Base-by-base conservation (phyloP, 768 basidiomycete genomes). In the Clavaria fumosa region DNA sequence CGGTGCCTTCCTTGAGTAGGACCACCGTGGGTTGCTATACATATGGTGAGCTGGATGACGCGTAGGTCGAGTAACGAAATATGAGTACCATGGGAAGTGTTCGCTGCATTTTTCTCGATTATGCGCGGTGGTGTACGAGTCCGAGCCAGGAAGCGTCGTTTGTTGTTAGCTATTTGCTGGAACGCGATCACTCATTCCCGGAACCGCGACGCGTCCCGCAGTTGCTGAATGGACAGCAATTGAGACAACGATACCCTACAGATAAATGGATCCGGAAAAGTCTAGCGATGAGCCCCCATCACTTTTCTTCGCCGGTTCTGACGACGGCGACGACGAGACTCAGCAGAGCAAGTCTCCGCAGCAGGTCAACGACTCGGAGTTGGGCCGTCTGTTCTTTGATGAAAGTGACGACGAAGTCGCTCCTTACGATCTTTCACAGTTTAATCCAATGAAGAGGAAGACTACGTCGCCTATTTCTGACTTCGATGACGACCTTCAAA, bases 11-110 rank as follows among this genome's bases (percentile, higher is more conserved):
- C 50, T 82, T 75, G 31, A 96, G 75, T 60, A 96, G 82, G 53
- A 96, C 85, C 35, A 96, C 89, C 23, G 90, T 95, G 7, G 90
- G 90, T 91, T 93, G 90, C 90, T 95, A 46, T 39, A 39, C 47
- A 40, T 24, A 49, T 17, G 7, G 47, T 47, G n/a, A n/a, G n/a
- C n/a, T n/a, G n/a, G n/a, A 37, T 54, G 30, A 40, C 46, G 19
- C 45, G 39, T 31, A 23, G 24, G 35, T 23, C 12, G 24, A 21
- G 18, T 9, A 27, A 37, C 7, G 27, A 21, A 22, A 19, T 42
- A 15, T n/a, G 22, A 40, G 21, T 54, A 81, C 81, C 77, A 84
- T 83, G 33, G 78, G 78, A 50, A 85, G 67, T 46, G 71, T 71
- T 44, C 83, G 78, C 59, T 86, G 84, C 85, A 88, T 88, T 67